phyloP scores from a whole-genome alignment of 176 grass and related monocot genomes.

The Pontederia crassipes region DNA sequence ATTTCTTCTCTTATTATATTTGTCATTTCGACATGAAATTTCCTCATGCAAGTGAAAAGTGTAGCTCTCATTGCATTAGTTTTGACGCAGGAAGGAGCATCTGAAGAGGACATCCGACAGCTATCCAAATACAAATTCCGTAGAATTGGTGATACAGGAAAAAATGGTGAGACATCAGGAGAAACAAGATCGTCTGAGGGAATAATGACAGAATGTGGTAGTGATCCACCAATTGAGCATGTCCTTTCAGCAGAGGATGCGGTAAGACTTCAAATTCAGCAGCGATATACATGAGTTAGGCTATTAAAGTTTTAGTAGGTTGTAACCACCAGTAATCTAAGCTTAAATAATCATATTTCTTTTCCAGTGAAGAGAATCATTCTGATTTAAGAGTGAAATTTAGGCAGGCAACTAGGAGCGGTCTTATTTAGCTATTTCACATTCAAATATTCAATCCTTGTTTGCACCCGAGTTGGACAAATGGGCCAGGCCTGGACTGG shows the following conservation, averaged over 20 bases:
- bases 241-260: slow-evolving; percentile 74
- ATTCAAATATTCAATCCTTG: no score
- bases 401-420: no score
- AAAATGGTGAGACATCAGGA: slow-evolving; percentile 33
- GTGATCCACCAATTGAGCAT: slow-evolving; percentile 53
- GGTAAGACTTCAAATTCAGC: slow-evolving; percentile 32
- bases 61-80: slow-evolving; percentile 10
- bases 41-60: not conserved
- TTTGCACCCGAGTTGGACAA: no score
- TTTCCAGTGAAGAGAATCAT: no score
- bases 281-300: not conserved
- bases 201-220: slow-evolving; percentile 70
- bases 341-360: not conserved
- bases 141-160: slow-evolving; percentile 44
- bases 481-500: no score
- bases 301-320: not conserved
- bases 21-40: not conserved
- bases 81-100: slow-evolving; percentile 64
- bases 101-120: slow-evolving; percentile 66
- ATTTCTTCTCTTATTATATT: no score
- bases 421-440: no score
- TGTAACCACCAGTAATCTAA: not conserved
- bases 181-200: slow-evolving; percentile 41
- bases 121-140: slow-evolving; percentile 73
- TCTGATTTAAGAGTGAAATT: no score